Evolutionary conservation across 371 early-diverging fungal species (phyloP), one percentile per base, ranked within the genome.

Genomic region (Rhizopus stolonifer): DNA sequence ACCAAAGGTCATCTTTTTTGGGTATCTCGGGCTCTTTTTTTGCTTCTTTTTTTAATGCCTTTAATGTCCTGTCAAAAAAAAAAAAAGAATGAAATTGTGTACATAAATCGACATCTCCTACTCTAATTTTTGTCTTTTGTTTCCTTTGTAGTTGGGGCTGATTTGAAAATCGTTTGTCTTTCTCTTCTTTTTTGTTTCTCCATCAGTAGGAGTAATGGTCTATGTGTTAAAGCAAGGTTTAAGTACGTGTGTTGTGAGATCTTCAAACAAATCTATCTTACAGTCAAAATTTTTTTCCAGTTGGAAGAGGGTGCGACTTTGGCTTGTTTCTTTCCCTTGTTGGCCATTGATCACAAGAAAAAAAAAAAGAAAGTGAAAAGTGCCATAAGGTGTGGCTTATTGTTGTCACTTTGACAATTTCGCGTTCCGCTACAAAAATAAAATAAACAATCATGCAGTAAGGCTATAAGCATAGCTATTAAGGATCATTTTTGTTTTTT

Each of bases 1-100:
- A 82, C 84, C 84, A 84, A 25, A 84, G 64, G 18, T 80, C 71
- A 0, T 79, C 70, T 23, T 70, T 72, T 3, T 70, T 64, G 54
- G 69, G 69, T 45, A 74, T 74, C 18, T 42, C 14, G 5, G 22
- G 29, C 45, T 31, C 26, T 31, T 36, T 17, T 18, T 50, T 9
- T 14, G 13, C 43, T 14, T 50, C 49, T 23, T 44, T 44, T 14
- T 34, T 42, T 44, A 19, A 42, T 51, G 10, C 33, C 32, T 14
- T 54, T 58, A 23, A 55, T 45, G 9, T 33, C 25, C 19, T 49
- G 46, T 13, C 33, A 38, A 3, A 48, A 32, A 31, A 57, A 18
- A 4, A 7, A 2, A 36, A 7, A 29, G 4, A 2, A 10, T 14
- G 13, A 49, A n/a, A 5, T 11, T 14, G 7, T 32, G 13, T 43